Conservation (phyloP, 1,284 basidiomycete species). For the Tetrapyrgos nigripes region DNA sequence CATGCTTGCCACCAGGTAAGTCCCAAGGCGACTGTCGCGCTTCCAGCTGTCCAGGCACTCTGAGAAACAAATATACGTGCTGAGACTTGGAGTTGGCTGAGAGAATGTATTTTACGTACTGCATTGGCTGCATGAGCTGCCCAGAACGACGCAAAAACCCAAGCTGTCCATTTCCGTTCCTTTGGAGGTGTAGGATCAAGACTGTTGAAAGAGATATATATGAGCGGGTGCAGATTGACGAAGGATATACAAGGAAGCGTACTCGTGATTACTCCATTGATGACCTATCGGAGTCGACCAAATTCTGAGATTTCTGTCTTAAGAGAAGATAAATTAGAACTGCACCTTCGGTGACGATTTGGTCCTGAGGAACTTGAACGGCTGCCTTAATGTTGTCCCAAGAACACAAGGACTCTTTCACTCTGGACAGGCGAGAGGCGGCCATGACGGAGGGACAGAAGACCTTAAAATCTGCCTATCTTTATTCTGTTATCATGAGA, state of each 20-base stretch:
- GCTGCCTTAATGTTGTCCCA: conserved; percentile 6
- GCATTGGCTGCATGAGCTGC: conserved; percentile 20
- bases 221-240: background rate
- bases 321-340: background rate
- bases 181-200: conserved; percentile 20
- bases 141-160: conserved; percentile 19
- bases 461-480: background rate
- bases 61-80: background rate
- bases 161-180: conserved; percentile 20
- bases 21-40: conserved; percentile 14
- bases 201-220: background rate
- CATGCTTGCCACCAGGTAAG: conserved; percentile 21
- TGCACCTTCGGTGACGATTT: conserved; percentile 15
- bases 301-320: background rate
- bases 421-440: background rate
- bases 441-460: background rate
- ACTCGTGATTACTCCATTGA: conserved; percentile 21
- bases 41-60: conserved; percentile 20
- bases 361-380: conserved; percentile 15
- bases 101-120: conserved; percentile 1
- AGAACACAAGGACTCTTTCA: background rate
- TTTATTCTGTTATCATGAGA: background rate
- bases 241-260: background rate
- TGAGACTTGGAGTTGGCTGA: background rate
- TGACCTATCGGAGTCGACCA: background rate